phyloP scores from a whole-genome alignment of 2,329 filamentous ascomycete species.

The Periconia macrospinosa region DNA sequence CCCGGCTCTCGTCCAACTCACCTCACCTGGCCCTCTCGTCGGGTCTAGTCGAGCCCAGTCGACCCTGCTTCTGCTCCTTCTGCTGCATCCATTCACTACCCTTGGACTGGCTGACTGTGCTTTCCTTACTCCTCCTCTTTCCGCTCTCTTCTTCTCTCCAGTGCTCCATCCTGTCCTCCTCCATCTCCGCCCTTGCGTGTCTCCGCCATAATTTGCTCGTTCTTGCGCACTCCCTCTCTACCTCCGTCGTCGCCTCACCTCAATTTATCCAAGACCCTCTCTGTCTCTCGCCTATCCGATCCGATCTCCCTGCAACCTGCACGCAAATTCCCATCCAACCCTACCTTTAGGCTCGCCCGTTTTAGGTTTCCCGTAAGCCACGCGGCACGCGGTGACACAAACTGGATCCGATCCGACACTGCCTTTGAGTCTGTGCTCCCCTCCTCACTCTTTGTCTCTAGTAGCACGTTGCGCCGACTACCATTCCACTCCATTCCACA shows the following conservation, averaged over 20 bases:
- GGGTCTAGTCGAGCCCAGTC: background rate
- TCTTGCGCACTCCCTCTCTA: conserved; percentile 13
- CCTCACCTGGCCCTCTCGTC: no score
- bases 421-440: conserved; percentile 12
- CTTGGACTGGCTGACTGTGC: conserved; percentile 1
- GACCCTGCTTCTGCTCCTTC: background rate
- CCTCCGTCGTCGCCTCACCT: background rate
- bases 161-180: conserved; percentile 6
- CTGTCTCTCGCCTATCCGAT: background rate
- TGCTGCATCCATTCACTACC: background rate
- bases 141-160: conserved; percentile 7
- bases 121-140: conserved; percentile 1
- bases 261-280: background rate
- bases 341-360: background rate
- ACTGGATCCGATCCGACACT: background rate
- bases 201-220: conserved; percentile 23
- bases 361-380: background rate
- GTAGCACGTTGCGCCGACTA: background rate
- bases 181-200: conserved; percentile 1
- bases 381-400: background rate
- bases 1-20: background rate
- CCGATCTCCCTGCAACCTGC: conserved; percentile 7
- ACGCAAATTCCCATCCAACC: background rate
- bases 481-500: background rate
- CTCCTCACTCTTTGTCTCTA: conserved; percentile 1